Evolutionary conservation across 2,329 filamentous ascomycete species (phyloP).

Genomic region (Phoma sp.): DNA sequence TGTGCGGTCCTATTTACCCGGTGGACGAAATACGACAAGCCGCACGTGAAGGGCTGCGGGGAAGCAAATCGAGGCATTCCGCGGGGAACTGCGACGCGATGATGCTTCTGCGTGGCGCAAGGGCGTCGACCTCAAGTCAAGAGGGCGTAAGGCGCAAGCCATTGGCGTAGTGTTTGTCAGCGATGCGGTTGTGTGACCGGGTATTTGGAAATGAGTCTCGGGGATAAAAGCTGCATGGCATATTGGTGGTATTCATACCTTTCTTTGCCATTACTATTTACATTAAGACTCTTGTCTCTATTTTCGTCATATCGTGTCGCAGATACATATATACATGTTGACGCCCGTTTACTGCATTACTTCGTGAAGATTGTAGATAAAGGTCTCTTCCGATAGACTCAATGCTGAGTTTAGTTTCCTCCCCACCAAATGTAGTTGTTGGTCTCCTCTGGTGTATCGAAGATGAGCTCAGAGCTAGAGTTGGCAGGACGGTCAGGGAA

Average conservation of each 20-base stretch:
- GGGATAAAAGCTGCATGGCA: neutral
- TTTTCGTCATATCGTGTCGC: neutral
- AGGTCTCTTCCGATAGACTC: neutral
- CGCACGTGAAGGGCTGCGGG: neutral
- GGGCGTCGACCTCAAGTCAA: neutral
- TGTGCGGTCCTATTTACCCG: constrained; percentile 15
- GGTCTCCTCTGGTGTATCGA: constrained; percentile 52
- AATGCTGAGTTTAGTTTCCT: constrained; percentile 40
- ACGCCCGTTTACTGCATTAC: no score
- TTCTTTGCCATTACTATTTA: constrained; percentile 1
- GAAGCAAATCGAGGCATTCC: constrained; percentile 3
- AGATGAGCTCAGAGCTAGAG: constrained; percentile 51
- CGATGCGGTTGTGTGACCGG: neutral
- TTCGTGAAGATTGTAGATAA: neutral
- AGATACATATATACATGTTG: neutral
- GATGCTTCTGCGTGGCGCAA: constrained; percentile 1
- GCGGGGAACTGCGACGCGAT: constrained; percentile 1
- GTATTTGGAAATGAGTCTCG: neutral
- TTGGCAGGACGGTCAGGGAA: constrained; percentile 52
- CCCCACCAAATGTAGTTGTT: constrained; percentile 56
- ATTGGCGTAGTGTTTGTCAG: constrained; percentile 3
- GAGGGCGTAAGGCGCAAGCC: neutral
- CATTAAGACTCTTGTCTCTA: neutral
- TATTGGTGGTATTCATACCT: neutral
- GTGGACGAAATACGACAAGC: constrained; percentile 1